Evolutionary conservation across 208 protist species (phyloP).

Genomic region (Endotrypanum monterogeii): DNA sequence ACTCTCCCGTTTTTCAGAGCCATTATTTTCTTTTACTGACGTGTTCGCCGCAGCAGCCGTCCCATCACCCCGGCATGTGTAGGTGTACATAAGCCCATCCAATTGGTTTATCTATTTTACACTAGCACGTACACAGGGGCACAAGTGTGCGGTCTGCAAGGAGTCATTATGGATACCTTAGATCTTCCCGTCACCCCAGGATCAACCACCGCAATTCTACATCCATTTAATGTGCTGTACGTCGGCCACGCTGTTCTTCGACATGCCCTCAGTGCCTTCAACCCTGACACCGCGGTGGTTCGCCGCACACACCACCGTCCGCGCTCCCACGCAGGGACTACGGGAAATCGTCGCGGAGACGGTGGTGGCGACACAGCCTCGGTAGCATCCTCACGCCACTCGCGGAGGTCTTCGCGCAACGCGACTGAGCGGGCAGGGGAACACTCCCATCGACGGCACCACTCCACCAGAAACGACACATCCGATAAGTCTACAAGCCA

Average conservation of each 20-base stretch:
- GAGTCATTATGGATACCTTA: conserved; percentile 8
- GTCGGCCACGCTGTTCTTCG: conserved; percentile 38
- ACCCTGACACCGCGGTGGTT: conserved; percentile 62
- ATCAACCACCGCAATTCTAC: conserved; percentile 39
- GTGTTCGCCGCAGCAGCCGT: neutral
- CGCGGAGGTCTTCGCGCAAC: conserved; percentile 11
- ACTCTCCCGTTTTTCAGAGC: neutral
- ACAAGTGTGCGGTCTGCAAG: neutral
- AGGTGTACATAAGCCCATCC: conserved; percentile 16
- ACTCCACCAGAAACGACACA: conserved; percentile 10
- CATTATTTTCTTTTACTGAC: neutral
- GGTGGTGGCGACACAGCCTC: conserved; percentile 19
- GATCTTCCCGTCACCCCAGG: conserved; percentile 28
- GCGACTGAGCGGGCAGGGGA: conserved; percentile 3
- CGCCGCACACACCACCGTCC: conserved; percentile 34
- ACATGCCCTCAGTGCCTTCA: conserved; percentile 54
- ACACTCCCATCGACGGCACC: conserved; percentile 11
- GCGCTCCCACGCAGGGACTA: conserved; percentile 7
- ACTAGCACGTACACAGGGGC: neutral
- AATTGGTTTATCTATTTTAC: neutral
- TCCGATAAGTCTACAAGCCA: neutral
- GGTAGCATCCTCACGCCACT: conserved; percentile 25
- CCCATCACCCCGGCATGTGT: neutral
- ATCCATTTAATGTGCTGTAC: conserved; percentile 57
- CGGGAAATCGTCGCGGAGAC: neutral